Conservation (phyloP, 208 protist genomes). For the Trichomonas vaginalis region DNA sequence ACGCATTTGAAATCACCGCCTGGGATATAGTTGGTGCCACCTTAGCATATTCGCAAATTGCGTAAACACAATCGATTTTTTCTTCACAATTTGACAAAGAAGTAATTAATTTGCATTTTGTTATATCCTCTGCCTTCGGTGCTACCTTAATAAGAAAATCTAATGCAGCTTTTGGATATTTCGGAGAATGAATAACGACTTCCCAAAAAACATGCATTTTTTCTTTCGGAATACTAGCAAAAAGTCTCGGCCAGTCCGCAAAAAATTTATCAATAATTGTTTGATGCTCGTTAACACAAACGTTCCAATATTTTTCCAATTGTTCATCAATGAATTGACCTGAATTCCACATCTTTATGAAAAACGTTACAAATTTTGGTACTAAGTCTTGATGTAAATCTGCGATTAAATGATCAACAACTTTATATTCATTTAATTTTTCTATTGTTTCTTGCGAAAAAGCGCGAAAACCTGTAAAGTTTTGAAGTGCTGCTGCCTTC, state of each 20-base stretch:
- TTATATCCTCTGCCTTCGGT: not conserved
- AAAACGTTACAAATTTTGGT: not conserved
- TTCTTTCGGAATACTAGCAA: not conserved
- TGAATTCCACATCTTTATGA: not conserved
- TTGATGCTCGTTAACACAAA: not conserved
- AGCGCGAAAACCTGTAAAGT: not conserved
- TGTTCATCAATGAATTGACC: not conserved
- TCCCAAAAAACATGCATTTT: not conserved
- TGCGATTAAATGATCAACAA: not conserved
- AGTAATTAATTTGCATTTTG: not conserved
- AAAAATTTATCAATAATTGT: not conserved
- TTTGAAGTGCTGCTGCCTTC: not conserved
- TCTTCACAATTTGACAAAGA: not conserved
- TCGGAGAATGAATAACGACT: not conserved
- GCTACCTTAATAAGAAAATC: not conserved
- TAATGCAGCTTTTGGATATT: not conserved
- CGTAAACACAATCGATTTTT: not conserved
- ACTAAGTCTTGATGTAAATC: not conserved
- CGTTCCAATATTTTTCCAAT: not conserved
- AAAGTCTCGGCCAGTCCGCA: not conserved
- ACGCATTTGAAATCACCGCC: not conserved
- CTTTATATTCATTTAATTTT: not conserved
- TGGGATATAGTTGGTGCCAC: not conserved
- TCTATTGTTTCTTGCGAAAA: not conserved
- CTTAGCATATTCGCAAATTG: not conserved